Evolutionary conservation across 2,329 filamentous ascomycete genomes (phyloP).

Genomic region (Arthrinium phaeospermum): DNA sequence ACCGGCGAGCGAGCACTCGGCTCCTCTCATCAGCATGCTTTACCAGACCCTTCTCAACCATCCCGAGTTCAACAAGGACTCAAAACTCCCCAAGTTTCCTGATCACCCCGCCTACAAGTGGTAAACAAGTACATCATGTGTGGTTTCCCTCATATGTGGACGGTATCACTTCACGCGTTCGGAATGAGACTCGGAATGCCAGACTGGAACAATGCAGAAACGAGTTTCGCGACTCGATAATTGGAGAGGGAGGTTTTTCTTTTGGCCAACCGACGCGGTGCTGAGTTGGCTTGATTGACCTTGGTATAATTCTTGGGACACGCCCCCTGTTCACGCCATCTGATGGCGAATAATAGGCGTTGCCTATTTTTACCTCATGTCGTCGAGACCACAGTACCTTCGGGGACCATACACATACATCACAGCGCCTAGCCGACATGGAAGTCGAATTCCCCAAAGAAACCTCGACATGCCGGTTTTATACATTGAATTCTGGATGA

Average conservation of each 20-base stretch:
- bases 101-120: background rate
- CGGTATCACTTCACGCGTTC: background rate
- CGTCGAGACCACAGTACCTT: background rate
- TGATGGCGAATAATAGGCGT: background rate
- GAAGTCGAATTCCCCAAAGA: background rate
- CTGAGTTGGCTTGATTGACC: constrained; percentile 2
- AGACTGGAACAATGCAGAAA: background rate
- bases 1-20: constrained; percentile 45
- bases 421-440: background rate
- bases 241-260: constrained; percentile 7
- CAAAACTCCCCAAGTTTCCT: constrained; percentile 28
- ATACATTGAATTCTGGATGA: background rate
- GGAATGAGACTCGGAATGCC: background rate
- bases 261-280: background rate
- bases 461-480: background rate
- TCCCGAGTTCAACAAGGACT: constrained; percentile 25
- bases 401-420: too few species aligned
- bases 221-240: background rate
- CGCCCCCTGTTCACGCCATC: background rate
- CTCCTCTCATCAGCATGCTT: constrained; percentile 50
- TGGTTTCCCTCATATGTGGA: background rate
- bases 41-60: constrained; percentile 36
- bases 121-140: background rate
- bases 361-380: background rate
- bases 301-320: background rate